A percentile compares a stretch with the other conserved stretches of the same genome.
Evolutionary conservation across 179 eudicot genomes (phyloP).

Genomic region (Kewa caespitosa): DNA sequence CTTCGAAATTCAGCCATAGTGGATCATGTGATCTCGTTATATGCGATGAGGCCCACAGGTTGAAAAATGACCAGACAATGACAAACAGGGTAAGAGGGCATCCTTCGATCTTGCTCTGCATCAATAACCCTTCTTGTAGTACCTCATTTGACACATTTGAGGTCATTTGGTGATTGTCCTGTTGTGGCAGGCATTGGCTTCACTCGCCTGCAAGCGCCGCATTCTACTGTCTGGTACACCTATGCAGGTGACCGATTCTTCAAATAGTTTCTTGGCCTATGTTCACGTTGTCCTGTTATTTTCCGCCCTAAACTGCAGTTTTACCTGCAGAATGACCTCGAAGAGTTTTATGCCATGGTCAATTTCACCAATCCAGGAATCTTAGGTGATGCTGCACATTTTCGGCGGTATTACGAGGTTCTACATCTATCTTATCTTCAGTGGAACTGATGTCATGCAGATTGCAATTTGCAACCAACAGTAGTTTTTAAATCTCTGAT

Average conservation of each 20-base stretch:
- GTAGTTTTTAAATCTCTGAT: neutral
- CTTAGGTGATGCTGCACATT: constrained; percentile 85
- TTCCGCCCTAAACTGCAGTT: constrained; percentile 1
- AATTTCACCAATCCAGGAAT: constrained; percentile 97
- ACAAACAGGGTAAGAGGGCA: constrained; percentile 75
- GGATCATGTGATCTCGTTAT: constrained; percentile 95
- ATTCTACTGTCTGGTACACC: constrained; percentile 96
- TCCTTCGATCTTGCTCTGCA: neutral
- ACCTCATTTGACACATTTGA: neutral
- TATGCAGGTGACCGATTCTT: constrained; percentile 72
- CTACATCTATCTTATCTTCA: constrained; percentile 19
- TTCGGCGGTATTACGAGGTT: constrained; percentile 94
- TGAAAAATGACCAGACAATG: constrained; percentile 96
- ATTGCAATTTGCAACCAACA: constrained; percentile 3
- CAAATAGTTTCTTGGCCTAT: constrained; percentile 13
- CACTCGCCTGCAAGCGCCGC: constrained; percentile 90
- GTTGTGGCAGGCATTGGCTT: constrained; percentile 77
- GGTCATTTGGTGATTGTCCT: constrained; percentile 6
- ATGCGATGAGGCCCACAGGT: constrained; percentile 98
- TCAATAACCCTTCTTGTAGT: neutral
- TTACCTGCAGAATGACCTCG: constrained; percentile 81
- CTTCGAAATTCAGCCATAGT: constrained; percentile 63
- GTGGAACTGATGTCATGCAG: neutral
- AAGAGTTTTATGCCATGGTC: constrained; percentile 95
- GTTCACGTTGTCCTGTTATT: constrained; percentile 1